phyloP scores from a whole-genome alignment of 2,329 filamentous ascomycete species.

The Alternaria angustiovoidea region DNA sequence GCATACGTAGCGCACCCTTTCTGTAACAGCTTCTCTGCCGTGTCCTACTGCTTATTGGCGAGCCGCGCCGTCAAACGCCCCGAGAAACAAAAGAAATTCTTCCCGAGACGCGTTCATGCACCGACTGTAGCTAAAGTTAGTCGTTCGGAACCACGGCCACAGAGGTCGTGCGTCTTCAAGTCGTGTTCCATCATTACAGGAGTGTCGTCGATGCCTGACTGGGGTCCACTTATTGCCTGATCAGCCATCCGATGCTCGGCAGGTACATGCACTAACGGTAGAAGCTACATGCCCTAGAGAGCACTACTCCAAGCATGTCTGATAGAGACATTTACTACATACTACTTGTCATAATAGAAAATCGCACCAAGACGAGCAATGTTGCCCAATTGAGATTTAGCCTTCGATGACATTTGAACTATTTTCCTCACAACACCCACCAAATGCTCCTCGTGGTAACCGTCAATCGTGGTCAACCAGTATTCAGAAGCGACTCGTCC shows the following conservation, averaged over 20 bases:
- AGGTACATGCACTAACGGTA: background rate
- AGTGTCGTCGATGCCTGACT: conserved; percentile 3
- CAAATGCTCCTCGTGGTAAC: background rate
- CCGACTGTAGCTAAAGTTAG: background rate
- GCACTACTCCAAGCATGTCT: background rate
- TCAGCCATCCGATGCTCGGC: background rate
- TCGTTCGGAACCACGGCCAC: background rate
- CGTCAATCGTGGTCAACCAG: background rate
- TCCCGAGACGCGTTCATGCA: conserved; percentile 17
- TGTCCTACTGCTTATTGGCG: conserved; percentile 8
- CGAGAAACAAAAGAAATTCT: conserved; percentile 20
- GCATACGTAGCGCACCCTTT: conserved; percentile 4
- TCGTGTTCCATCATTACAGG: conserved; percentile 14
- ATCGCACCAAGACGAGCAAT: background rate
- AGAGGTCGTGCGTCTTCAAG: background rate
- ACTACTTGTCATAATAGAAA: background rate
- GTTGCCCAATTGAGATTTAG: background rate
- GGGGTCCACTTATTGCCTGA: conserved; percentile 7
- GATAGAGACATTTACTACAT: background rate
- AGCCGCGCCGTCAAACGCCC: conserved; percentile 12
- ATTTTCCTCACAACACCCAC: background rate
- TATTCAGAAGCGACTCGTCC: background rate
- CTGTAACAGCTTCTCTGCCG: conserved; percentile 16
- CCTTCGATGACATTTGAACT: background rate
- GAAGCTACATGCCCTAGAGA: background rate